phyloP scores from a whole-genome alignment of 192 early-diverging fungal species.

The Geranomyces variabilis region DNA sequence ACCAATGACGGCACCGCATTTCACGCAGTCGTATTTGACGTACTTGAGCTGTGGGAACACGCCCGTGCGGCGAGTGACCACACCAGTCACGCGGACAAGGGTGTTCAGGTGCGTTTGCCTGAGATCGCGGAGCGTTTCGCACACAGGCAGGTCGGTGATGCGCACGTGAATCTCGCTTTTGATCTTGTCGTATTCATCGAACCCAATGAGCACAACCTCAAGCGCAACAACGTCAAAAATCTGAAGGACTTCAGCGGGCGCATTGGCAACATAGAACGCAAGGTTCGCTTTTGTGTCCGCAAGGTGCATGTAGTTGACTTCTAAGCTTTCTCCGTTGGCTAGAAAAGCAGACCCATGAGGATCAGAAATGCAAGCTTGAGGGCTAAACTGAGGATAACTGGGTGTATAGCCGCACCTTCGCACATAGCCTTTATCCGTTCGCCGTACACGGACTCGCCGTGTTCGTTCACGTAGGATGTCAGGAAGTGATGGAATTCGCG shows the following conservation, averaged over 20 bases:
- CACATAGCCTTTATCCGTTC: conserved; percentile 87
- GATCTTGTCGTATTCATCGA: conserved; percentile 89
- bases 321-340: conserved; percentile 83
- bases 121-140: conserved; percentile 84
- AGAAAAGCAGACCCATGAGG: neutral
- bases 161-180: conserved; percentile 93
- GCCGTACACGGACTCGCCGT: conserved; percentile 91
- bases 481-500: conserved; percentile 90
- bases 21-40: conserved; percentile 93
- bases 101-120: conserved; percentile 89
- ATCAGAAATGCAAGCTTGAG: neutral
- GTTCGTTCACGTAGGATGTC: conserved; percentile 79
- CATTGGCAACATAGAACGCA: conserved; percentile 88
- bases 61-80: conserved; percentile 89
- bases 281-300: conserved; percentile 77
- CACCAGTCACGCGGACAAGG: conserved; percentile 86
- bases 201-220: conserved; percentile 85
- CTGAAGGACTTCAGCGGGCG: conserved; percentile 84
- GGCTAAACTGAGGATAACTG: too few relatives aligned
- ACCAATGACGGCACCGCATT: conserved; percentile 88
- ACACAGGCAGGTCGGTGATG: conserved; percentile 84
- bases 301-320: conserved; percentile 85
- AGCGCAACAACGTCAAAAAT: conserved; percentile 94
- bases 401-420: conserved; percentile 48
- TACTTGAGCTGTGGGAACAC: conserved; percentile 98